Base-by-base conservation (phyloP, 2,329 filamentous ascomycete genomes). In the Ceratocystis albifundus region DNA sequence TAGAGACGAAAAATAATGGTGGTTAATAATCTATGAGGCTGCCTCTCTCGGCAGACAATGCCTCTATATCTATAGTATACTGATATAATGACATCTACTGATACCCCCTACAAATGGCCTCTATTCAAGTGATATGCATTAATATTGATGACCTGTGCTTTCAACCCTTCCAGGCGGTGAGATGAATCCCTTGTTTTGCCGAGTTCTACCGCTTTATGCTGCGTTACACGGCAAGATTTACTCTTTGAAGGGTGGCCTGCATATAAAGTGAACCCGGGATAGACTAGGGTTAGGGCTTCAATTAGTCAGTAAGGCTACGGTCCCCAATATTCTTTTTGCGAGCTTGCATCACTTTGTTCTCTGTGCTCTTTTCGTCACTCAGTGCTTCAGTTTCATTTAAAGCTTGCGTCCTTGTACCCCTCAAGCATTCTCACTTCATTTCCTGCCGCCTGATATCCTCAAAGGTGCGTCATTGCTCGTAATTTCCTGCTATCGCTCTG, bases 301-400 rank as follows among this genome's bases (percentile, higher is more conserved):
- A 59, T 59, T 59, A 59, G 55, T 59, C 55, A 59, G 55, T 59
- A 59, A 59, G 55, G 55, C 55, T 59, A 59, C 28, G 55, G n/a
- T n/a, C 36, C 55, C 55, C 25, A 41, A 59, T 20, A 36, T 59
- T 57, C 53, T 28, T 28, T 57, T 32, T 28, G 25, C 20, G 22
- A 28, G 22, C 48, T 57, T 57, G 53, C 25, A 30, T 59, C 28
- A 32, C 25, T 32, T 59, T 59, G 55, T 36, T 32, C 55, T 59
- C 28, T 36, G 28, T 59, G 48, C 22, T 46, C 44, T 48, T 20
- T 20, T 20, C 20, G n/a, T 50, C n/a, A 20, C 22, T 10, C 48
- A 10, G 3, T 53, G 55, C 28, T 59, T 59, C 4, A 41, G 8
- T 8, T 59, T 59, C 55, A 36, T 59, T 59, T 36, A 28, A 28